Percentiles rank a stretch among this genome's conserved stretches.
phyloP scores from a whole-genome alignment of 257 asterid genomes.

The Marsdenia floribunda region DNA sequence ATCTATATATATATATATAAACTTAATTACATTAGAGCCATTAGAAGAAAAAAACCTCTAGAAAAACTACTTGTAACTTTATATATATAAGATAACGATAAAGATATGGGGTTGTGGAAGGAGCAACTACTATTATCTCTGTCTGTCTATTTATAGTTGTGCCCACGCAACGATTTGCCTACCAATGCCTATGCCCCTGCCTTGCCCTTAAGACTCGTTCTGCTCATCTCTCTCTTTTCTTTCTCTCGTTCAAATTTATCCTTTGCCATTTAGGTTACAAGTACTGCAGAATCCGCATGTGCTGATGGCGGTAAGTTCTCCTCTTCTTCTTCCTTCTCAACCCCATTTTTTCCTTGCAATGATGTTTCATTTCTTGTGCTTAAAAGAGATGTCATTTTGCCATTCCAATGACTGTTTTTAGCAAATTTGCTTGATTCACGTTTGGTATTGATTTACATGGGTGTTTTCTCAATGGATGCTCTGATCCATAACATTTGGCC shows the following conservation, averaged over 20 bases:
- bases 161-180: slow-evolving; percentile 4
- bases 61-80: too few species aligned
- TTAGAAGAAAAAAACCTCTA: too few species aligned
- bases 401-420: not conserved
- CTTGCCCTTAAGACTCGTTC: slow-evolving; percentile 37
- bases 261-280: slow-evolving; percentile 10
- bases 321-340: not conserved
- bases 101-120: not conserved
- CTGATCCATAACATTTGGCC: not conserved
- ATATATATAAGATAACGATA: not conserved
- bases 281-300: slow-evolving; percentile 27
- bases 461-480: not conserved
- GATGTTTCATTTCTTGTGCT: too few species aligned
- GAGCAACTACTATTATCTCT: not conserved
- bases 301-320: slow-evolving; percentile 59
- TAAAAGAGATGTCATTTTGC: too few species aligned
- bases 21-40: too few species aligned
- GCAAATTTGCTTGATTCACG: not conserved
- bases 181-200: slow-evolving; percentile 10
- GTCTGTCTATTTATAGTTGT: slow-evolving; percentile 17
- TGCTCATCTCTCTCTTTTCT: slow-evolving; percentile 14
- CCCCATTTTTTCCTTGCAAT: not conserved
- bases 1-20: too few species aligned
- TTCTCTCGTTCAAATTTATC: slow-evolving; percentile 14
- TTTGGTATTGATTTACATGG: not conserved